Evolutionary conservation across 257 asterid genomes (phyloP).

Genomic region (Echium plantagineum): DNA sequence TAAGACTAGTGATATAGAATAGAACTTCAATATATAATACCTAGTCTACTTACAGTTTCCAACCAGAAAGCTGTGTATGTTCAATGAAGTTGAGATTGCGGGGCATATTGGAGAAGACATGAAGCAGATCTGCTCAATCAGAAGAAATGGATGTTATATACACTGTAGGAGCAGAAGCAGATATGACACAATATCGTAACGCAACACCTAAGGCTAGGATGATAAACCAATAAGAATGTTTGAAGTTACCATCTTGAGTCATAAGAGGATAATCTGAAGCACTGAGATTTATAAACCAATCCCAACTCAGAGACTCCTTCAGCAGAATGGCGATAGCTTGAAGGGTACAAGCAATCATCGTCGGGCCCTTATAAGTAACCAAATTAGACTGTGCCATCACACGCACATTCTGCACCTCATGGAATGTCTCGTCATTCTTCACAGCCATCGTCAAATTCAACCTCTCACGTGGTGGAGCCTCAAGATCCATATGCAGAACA

Average conservation of each 20-base stretch:
- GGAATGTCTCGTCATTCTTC: conserved; percentile 77
- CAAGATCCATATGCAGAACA: conserved; percentile 94
- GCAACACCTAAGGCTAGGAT: too few species aligned
- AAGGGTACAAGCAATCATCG: conserved; percentile 94
- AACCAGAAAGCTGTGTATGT: conserved; percentile 71
- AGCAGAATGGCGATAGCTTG: conserved; percentile 82
- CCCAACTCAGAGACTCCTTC: conserved; percentile 81
- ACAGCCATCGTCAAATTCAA: conserved; percentile 71
- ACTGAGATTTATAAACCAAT: conserved; percentile 97
- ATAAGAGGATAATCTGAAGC: conserved; percentile 98
- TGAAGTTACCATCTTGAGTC: conserved; percentile 94
- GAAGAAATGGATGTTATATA: conserved; percentile 4
- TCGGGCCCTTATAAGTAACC: conserved; percentile 96
- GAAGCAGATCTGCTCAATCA: conserved; percentile 72
- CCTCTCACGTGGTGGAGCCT: conserved; percentile 95
- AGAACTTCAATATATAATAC: not conserved
- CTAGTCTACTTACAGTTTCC: conserved; percentile 73
- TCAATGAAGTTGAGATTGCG: conserved; percentile 84
- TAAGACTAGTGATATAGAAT: not conserved
- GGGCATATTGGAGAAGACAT: conserved; percentile 67
- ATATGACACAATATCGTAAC: too few species aligned
- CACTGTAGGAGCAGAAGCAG: too few species aligned
- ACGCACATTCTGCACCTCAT: conserved; percentile 81
- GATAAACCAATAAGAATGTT: too few species aligned
- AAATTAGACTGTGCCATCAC: conserved; percentile 94